Base-by-base conservation (phyloP, 1,284 basidiomycete species). In the Ceratobasidium sp. region DNA sequence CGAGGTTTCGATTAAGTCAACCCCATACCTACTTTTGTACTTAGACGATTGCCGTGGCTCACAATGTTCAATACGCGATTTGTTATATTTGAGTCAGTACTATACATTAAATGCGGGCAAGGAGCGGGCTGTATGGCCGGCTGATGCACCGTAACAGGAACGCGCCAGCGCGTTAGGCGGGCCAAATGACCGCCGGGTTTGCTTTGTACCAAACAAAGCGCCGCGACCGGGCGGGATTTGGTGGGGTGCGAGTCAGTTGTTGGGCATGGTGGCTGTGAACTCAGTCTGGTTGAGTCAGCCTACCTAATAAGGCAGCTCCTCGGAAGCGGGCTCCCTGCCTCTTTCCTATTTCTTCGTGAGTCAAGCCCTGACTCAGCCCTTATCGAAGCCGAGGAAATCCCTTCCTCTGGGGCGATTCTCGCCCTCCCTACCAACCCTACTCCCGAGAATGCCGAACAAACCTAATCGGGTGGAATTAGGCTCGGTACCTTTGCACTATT, bases 401-500 rank as follows among this genome's bases (percentile, higher is more conserved):
- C 15, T 39, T 33, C 18, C 60, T 61, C 60, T 28, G 60, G 39
- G 60, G 60, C 26, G 26, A 61, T 39, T 61, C 60, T 61, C 60
- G 60, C 60, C 39, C 60, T 61, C 60, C 26, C 28, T 61, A 61
- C 60, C 60, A 61, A 61, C 60, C 60, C 60, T 61, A 61, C n/a
- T n/a, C n/a, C n/a, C 33, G 33, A 33, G 33, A 4, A 33, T 4
- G 33, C 33, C 33, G 33, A 33, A 33, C 33, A 33, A 33, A 33
- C 33, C 4, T 4, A 33, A 33, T 33, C 33, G 33, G 33, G 33
- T 4, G 33, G 33, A 33, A 33, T 33, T 33, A 33, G 33, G 33
- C 33, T 33, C 33, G 33, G 33, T 33, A 33, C 33, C 33, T 33
- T 33, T 33, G 33, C 33, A 33, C 33, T 33, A 33, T 1, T 33